A percentile compares a stretch with the other conserved stretches of the same genome.
phyloP scores from a whole-genome alignment of 129 eudicot genomes.

The Flaveria sonorensis region DNA sequence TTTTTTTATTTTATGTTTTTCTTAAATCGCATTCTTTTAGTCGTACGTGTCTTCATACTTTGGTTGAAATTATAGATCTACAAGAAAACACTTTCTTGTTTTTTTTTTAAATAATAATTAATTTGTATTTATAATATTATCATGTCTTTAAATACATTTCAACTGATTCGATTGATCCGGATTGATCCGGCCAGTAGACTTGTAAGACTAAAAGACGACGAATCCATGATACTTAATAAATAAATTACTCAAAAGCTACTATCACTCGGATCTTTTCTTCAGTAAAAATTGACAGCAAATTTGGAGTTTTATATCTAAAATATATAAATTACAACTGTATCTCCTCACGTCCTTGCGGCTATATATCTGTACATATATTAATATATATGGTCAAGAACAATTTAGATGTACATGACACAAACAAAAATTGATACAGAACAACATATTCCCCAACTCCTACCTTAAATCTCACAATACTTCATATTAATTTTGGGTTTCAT shows the following conservation, averaged over 20 bases:
- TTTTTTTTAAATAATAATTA: no score
- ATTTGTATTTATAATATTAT: no score
- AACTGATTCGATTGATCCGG: no score
- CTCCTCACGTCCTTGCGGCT: constrained; percentile 23
- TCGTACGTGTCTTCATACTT: no score
- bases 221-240: constrained; percentile 9
- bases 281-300: constrained; percentile 15
- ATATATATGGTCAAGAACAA: constrained; percentile 35
- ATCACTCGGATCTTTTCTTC: neutral
- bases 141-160: no score
- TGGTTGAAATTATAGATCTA: no score
- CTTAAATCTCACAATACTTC: constrained; percentile 17
- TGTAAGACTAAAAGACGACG: neutral
- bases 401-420: constrained; percentile 17
- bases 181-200: neutral
- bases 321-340: constrained; percentile 24
- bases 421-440: constrained; percentile 19
- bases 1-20: no score
- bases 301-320: neutral
- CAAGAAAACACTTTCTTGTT: no score
- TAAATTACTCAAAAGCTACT: neutral
- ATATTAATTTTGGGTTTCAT: constrained; percentile 17
- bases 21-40: no score
- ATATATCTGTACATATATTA: neutral
- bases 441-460: constrained; percentile 30